Percentiles rank a stretch among this genome's conserved stretches.
Evolutionary conservation across 2,329 filamentous ascomycete genomes (phyloP).

Genomic region (Dendryphion nanum): DNA sequence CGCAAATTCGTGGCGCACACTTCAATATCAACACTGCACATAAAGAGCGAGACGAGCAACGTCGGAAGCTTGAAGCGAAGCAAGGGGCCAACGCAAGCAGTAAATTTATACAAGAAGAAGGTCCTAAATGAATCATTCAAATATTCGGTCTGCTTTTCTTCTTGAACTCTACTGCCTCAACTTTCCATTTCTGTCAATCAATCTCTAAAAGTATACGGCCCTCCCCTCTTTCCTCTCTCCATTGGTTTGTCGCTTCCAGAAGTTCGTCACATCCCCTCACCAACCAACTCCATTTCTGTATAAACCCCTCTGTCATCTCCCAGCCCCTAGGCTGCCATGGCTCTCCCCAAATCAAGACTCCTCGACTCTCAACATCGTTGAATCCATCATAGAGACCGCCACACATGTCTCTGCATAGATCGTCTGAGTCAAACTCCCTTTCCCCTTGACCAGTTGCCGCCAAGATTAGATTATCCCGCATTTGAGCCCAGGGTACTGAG

Average conservation of each 20-base stretch:
- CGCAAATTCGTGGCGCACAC: conserved; percentile 27
- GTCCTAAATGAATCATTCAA: too few relatives aligned
- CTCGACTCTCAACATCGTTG: conserved; percentile 8
- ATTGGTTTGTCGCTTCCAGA: conserved; percentile 41
- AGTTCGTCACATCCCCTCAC: conserved; percentile 42
- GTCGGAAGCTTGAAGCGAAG: conserved; percentile 13
- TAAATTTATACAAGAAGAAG: too few relatives aligned
- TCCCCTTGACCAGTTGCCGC: not conserved
- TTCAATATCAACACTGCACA: conserved; percentile 39
- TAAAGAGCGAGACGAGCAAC: conserved; percentile 33
- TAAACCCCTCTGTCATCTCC: conserved; percentile 45
- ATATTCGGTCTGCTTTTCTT: too few relatives aligned
- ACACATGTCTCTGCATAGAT: conserved; percentile 10
- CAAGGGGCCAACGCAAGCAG: too few relatives aligned
- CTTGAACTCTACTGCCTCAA: too few relatives aligned
- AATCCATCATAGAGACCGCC: conserved; percentile 16
- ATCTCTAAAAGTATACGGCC: conserved; percentile 5
- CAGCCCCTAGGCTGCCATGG: conserved; percentile 42
- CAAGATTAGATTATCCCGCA: conserved; percentile 11
- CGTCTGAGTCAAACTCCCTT: conserved; percentile 7
- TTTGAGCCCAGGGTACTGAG: conserved; percentile 4
- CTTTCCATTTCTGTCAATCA: too few relatives aligned
- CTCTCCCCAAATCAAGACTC: conserved; percentile 40
- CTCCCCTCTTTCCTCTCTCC: conserved; percentile 37
- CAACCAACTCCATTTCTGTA: conserved; percentile 40